These are phyloP conservation scores for Neurospora sp. DNA, from an alignment of 495 filamentous ascomycete species.

Conservation along the genomic window DNA sequence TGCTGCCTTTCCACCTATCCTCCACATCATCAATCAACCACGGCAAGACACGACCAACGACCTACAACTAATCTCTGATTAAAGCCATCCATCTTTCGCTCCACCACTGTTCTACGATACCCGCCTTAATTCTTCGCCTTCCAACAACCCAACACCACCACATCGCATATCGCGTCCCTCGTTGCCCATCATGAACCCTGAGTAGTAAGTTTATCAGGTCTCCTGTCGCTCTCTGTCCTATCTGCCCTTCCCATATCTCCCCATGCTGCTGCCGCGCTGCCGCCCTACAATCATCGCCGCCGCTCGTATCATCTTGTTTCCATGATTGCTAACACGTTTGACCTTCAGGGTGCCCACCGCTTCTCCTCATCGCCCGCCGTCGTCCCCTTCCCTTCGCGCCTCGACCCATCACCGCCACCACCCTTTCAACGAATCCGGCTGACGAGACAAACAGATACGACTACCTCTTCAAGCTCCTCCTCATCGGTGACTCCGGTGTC, in stretches of 20 bases:
- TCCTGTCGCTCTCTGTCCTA: constrained; percentile 6
- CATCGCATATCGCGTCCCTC: background rate
- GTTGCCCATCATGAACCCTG: constrained; percentile 73
- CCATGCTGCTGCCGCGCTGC: background rate
- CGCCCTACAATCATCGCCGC: background rate
- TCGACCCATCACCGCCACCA: background rate
- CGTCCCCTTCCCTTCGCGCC: constrained; percentile 3
- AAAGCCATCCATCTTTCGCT: constrained; percentile 3
- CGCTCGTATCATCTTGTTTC: constrained; percentile 4
- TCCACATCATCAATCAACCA: constrained; percentile 19
- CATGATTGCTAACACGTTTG: constrained; percentile 9
- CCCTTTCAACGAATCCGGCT: constrained; percentile 8
- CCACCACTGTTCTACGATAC: constrained; percentile 2
- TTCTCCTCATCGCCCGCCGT: constrained; percentile 5
- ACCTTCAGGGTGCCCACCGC: background rate
- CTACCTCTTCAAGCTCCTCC: constrained; percentile 99
- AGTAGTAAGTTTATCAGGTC: constrained; percentile 61
- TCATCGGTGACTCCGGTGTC: constrained; percentile 99
- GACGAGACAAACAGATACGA: constrained; percentile 67
- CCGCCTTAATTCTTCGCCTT: constrained; percentile 4
- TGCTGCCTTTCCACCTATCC: constrained; percentile 10
- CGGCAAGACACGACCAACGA: background rate
- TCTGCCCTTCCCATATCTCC: background rate
- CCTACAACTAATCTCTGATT: background rate
- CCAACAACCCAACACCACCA: constrained; percentile 8